Percentiles rank a stretch among this genome's conserved stretches.
Evolutionary conservation across 2,329 filamentous ascomycete species (phyloP).

Genomic region (Aureobasidium sp.): DNA sequence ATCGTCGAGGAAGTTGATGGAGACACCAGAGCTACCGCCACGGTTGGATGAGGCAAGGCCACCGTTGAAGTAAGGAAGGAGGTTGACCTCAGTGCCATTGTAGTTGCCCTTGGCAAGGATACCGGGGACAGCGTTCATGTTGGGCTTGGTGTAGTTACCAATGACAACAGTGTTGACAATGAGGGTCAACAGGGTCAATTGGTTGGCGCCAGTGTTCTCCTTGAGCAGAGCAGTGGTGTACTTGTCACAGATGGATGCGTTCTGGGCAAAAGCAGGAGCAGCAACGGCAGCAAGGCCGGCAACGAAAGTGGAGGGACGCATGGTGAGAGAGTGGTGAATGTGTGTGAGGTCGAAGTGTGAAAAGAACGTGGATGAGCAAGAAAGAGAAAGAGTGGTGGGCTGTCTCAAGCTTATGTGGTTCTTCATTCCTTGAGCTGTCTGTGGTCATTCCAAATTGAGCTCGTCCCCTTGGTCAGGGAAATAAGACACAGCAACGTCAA

Average conservation of each 20-base stretch:
- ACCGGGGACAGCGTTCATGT: constrained; percentile 47
- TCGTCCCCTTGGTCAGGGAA: neutral
- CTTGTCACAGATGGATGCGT: constrained; percentile 53
- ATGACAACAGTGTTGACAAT: constrained; percentile 57
- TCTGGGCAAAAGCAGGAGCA: constrained; percentile 29
- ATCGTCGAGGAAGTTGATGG: constrained; percentile 55
- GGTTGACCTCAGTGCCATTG: constrained; percentile 46
- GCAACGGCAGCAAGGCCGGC: constrained; percentile 19
- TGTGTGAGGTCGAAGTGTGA: neutral
- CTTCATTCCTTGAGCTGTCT: constrained; percentile 5
- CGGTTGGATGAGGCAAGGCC: constrained; percentile 46
- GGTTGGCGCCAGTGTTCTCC: constrained; percentile 52
- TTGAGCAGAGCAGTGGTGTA: constrained; percentile 53
- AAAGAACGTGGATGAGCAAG: constrained; percentile 7
- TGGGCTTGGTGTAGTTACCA: constrained; percentile 40
- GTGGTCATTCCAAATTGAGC: constrained; percentile 11
- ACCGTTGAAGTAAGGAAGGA: constrained; percentile 54
- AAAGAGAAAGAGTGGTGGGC: neutral
- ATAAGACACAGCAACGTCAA: constrained; percentile 12
- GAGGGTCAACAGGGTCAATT: constrained; percentile 47
- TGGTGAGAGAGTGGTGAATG: neutral
- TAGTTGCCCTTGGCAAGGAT: constrained; percentile 47
- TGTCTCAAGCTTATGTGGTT: constrained; percentile 10
- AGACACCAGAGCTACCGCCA: constrained; percentile 36
- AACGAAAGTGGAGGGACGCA: constrained; percentile 15